phyloP scores from a whole-genome alignment of 345 rosid species.

The Erucastrum elatum region DNA sequence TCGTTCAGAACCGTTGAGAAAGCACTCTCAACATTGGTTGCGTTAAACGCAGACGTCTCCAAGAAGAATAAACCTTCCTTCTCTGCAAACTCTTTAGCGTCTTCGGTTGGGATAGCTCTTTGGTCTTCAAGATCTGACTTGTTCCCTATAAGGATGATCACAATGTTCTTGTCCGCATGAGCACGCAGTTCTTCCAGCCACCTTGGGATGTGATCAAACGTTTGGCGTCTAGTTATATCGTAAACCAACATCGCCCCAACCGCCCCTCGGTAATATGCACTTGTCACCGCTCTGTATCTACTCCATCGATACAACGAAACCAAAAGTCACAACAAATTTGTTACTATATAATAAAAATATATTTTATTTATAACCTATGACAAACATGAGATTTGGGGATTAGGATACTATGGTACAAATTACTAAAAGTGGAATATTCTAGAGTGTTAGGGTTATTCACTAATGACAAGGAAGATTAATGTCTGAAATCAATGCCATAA shows the following conservation, averaged over 20 bases:
- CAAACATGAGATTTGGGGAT: not conserved
- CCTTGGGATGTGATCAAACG: slow-evolving; percentile 80
- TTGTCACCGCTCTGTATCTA: slow-evolving; percentile 84
- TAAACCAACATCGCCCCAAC: slow-evolving; percentile 85
- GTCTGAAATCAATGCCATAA: not conserved
- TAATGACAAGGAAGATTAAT: not conserved
- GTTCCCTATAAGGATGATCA: slow-evolving; percentile 73
- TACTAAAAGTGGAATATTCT: no score
- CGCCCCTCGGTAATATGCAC: slow-evolving; percentile 82
- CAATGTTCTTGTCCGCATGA: slow-evolving; percentile 85
- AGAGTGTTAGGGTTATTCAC: no score
- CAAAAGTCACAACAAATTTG: not conserved
- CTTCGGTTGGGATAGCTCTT: slow-evolving; percentile 60
- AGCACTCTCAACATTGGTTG: slow-evolving; percentile 69
- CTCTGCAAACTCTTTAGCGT: slow-evolving; percentile 78
- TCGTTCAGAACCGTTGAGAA: slow-evolving; percentile 67
- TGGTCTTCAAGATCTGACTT: slow-evolving; percentile 69
- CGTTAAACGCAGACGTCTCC: slow-evolving; percentile 70
- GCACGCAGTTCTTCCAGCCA: slow-evolving; percentile 79
- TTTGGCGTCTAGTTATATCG: slow-evolving; percentile 72
- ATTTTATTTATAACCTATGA: not conserved
- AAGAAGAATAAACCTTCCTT: slow-evolving; percentile 79
- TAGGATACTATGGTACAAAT: not conserved
- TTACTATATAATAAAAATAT: not conserved
- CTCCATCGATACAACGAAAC: not conserved